Evolutionary conservation across 2,329 filamentous ascomycete genomes (phyloP).

Genomic region (Aspergillus sclerotialis): DNA sequence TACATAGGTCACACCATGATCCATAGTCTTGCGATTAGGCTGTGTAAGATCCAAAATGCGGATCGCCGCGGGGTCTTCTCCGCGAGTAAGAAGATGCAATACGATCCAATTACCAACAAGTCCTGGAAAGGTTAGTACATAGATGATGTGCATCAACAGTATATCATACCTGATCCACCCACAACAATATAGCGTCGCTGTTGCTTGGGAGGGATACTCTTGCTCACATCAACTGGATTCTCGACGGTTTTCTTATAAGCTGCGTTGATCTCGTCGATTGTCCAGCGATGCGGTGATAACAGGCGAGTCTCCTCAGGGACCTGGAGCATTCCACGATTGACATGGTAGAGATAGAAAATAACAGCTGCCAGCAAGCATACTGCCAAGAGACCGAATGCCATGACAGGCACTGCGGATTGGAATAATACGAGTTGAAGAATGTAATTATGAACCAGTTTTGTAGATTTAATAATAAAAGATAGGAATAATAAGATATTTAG

Average conservation of each 20-base stretch:
- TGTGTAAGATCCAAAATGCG: conserved; percentile 48
- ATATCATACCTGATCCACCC: conserved; percentile 28
- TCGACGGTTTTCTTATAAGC: conserved; percentile 23
- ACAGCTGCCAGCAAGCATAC: no score
- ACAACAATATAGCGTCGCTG: conserved; percentile 32
- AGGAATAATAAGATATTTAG: no score
- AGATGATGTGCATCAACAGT: conserved; percentile 4
- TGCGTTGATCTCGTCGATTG: conserved; percentile 22
- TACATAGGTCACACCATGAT: conserved; percentile 38
- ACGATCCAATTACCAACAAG: conserved; percentile 52
- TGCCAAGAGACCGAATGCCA: no score
- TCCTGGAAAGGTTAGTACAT: conserved; percentile 38
- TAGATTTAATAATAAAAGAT: no score
- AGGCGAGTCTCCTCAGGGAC: conserved; percentile 20
- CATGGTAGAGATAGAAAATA: conserved; percentile 21
- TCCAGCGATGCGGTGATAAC: conserved; percentile 26
- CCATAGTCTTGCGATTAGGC: conserved; percentile 39
- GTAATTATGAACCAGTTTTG: no score
- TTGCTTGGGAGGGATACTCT: conserved; percentile 30
- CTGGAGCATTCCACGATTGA: conserved; percentile 20
- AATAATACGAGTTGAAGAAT: no score
- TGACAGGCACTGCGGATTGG: no score
- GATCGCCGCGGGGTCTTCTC: conserved; percentile 45
- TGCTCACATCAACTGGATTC: conserved; percentile 24
- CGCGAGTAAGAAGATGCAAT: conserved; percentile 47